phyloP scores from a whole-genome alignment of 2,329 filamentous ascomycete genomes.

The Fusarium sp. region DNA sequence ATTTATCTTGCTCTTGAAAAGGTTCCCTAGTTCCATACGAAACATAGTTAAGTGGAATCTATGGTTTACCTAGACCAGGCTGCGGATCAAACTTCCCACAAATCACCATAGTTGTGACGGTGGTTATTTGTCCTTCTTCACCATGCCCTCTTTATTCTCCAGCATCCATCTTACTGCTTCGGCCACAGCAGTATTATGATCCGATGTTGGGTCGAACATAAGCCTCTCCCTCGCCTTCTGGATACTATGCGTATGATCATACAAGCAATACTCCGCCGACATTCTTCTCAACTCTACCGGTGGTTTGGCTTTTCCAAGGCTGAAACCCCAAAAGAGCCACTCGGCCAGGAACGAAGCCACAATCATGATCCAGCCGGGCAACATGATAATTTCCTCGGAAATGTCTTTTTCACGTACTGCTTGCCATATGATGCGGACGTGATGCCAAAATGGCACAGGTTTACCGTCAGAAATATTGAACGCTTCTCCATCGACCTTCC shows the following conservation, averaged over 20 bases:
- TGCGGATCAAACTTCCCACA: too few species aligned
- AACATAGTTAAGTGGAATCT: too few species aligned
- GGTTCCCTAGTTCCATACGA: too few species aligned
- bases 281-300: slow-evolving; percentile 39
- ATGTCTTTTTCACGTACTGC: slow-evolving; percentile 29
- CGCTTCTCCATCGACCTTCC: slow-evolving; percentile 48
- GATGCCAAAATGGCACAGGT: slow-evolving; percentile 50
- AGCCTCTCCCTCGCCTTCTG: slow-evolving; percentile 23
- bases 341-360: slow-evolving; percentile 20
- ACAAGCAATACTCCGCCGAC: slow-evolving; percentile 38
- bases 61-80: too few species aligned
- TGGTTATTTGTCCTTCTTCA: neutral
- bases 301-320: slow-evolving; percentile 41
- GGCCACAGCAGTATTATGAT: slow-evolving; percentile 27
- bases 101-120: too few species aligned
- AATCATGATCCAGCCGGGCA: slow-evolving; percentile 46
- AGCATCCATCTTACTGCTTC: slow-evolving; percentile 28
- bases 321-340: slow-evolving; percentile 40
- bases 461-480: slow-evolving; percentile 53
- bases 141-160: neutral
- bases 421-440: slow-evolving; percentile 44
- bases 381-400: slow-evolving; percentile 6
- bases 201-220: slow-evolving; percentile 10
- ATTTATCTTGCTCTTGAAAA: neutral
- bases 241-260: slow-evolving; percentile 26